Percentiles rank a stretch among this genome's conserved stretches.
Conservation (phyloP, 108 stramenopile genomes). For the Fistulifera solaris region DNA sequence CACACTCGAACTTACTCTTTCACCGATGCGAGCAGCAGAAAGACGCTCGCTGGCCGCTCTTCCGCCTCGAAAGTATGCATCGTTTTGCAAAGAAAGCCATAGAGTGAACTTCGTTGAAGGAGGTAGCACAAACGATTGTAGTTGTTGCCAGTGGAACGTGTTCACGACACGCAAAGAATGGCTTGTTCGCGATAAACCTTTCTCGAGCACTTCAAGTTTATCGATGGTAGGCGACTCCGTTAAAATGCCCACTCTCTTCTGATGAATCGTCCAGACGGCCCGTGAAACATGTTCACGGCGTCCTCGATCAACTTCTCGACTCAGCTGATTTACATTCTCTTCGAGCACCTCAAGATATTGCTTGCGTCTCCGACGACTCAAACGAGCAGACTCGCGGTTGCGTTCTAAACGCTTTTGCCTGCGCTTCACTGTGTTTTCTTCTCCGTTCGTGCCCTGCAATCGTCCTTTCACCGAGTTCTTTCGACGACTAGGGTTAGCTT, state of each 20-base stretch:
- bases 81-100: slow-evolving; percentile 83
- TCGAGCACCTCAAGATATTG: slow-evolving; percentile 93
- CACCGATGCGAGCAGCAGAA: slow-evolving; percentile 87
- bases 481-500: no score
- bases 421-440: slow-evolving; percentile 7
- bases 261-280: slow-evolving; percentile 29
- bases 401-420: slow-evolving; percentile 85
- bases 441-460: no score
- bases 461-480: no score
- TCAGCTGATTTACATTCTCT: slow-evolving; percentile 52
- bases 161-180: slow-evolving; percentile 39
- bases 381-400: slow-evolving; percentile 91
- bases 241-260: slow-evolving; percentile 25
- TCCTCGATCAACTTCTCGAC: slow-evolving; percentile 71
- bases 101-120: slow-evolving; percentile 62
- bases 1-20: slow-evolving; percentile 54
- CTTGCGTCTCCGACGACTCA: slow-evolving; percentile 85
- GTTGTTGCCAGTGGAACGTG: slow-evolving; percentile 62
- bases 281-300: slow-evolving; percentile 54
- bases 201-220: slow-evolving; percentile 15
- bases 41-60: slow-evolving; percentile 74
- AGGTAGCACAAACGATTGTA: slow-evolving; percentile 67
- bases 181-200: slow-evolving; percentile 14
- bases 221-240: not conserved
- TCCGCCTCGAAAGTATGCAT: slow-evolving; percentile 75